Conservation (phyloP, 306 rosid genomes). For the Malus domestica region DNA sequence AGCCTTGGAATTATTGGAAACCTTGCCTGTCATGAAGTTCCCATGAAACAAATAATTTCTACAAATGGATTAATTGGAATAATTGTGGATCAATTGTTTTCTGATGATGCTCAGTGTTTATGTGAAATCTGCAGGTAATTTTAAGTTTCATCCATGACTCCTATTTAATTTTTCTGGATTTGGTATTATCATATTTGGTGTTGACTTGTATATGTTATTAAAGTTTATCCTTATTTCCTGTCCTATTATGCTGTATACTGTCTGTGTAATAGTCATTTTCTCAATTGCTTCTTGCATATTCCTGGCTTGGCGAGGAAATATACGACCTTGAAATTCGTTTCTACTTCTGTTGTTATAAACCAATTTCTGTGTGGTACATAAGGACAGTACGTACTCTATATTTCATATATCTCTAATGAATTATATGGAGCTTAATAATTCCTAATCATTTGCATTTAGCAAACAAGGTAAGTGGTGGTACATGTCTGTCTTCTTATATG, state of each 20-base stretch:
- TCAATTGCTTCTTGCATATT: background rate
- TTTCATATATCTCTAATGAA: background rate
- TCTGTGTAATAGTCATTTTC: background rate
- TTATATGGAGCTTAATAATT: background rate
- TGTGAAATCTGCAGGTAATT: conserved; percentile 77
- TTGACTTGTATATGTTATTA: background rate
- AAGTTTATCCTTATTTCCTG: background rate
- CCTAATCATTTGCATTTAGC: background rate
- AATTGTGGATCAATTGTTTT: conserved; percentile 53
- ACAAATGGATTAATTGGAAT: conserved; percentile 51
- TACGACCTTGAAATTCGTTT: background rate
- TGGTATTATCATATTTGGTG: background rate
- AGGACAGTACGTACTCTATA: background rate
- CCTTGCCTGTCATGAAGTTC: conserved; percentile 80
- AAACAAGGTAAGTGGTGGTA: background rate
- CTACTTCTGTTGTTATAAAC: background rate
- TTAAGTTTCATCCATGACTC: background rate
- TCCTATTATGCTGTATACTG: background rate
- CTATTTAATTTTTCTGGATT: background rate
- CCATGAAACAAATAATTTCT: conserved; percentile 44
- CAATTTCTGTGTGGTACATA: background rate
- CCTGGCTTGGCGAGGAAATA: background rate
- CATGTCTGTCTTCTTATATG: background rate
- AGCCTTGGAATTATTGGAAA: conserved; percentile 75
- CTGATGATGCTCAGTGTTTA: conserved; percentile 78